Conservation (phyloP, 202 grass and related monocot genomes). For the Cymbopogon flexuosus region DNA sequence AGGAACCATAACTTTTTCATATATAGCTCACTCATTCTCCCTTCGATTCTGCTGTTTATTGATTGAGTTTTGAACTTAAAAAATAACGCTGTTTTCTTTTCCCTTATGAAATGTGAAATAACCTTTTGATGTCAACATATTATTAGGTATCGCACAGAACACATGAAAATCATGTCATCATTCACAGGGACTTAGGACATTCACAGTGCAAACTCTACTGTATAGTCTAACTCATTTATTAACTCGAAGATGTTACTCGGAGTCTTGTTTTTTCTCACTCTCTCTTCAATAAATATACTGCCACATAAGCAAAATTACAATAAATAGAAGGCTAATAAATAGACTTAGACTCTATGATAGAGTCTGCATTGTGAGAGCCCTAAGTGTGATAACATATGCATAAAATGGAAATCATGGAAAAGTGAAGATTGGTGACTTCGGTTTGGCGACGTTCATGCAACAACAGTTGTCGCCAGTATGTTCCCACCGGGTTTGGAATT, state of each 20-base stretch:
- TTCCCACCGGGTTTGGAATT: too few relatives aligned
- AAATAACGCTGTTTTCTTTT: too few relatives aligned
- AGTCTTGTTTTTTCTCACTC: too few relatives aligned
- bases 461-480: neutral
- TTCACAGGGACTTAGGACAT: constrained; percentile 52
- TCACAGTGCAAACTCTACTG: too few relatives aligned
- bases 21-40: neutral
- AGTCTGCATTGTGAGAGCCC: too few relatives aligned
- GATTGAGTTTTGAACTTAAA: neutral
- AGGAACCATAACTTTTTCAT: neutral
- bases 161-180: constrained; percentile 42
- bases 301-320: too few relatives aligned
- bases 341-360: too few relatives aligned
- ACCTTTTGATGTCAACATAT: neutral
- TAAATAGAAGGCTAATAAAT: too few relatives aligned
- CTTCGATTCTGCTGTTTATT: neutral
- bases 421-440: constrained; percentile 65
- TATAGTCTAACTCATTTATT: too few relatives aligned
- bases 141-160: constrained; percentile 48
- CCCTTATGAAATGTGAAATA: too few relatives aligned
- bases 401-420: constrained; percentile 70
- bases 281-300: too few relatives aligned
- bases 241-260: too few relatives aligned
- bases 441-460: constrained; percentile 53
- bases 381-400: constrained; percentile 65